Conservation (phyloP, 2,329 filamentous ascomycete genomes). For the Zasmidium cellare region DNA sequence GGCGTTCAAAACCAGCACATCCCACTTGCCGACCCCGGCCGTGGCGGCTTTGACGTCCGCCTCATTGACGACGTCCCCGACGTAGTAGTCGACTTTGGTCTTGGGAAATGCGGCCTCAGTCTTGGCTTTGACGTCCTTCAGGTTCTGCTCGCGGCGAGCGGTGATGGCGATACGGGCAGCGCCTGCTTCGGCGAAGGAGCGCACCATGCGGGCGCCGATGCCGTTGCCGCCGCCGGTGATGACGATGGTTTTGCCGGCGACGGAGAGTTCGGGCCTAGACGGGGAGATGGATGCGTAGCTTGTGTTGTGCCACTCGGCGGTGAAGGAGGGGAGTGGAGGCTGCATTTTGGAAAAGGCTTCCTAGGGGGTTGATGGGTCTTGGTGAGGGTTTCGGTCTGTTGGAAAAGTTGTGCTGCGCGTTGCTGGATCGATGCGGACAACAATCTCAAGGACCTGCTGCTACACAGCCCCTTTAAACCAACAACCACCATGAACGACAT, state of each 20-base stretch:
- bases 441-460: no score
- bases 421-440: no score
- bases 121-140: conserved; percentile 37
- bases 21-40: not conserved
- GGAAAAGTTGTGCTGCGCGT: no score
- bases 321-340: not conserved
- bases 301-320: not conserved
- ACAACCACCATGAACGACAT: no score
- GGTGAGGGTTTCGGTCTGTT: no score
- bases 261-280: conserved; percentile 40
- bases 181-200: conserved; percentile 46
- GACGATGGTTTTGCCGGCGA: conserved; percentile 40
- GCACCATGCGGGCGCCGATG: conserved; percentile 46
- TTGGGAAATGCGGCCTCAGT: conserved; percentile 37
- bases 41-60: conserved; percentile 15
- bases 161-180: conserved; percentile 45
- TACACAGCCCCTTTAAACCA: no score
- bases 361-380: no score
- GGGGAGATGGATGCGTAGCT: conserved; percentile 40
- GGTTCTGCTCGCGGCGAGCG: conserved; percentile 40
- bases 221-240: conserved; percentile 48
- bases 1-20: conserved; percentile 4
- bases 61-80: conserved; percentile 25
- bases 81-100: conserved; percentile 31
- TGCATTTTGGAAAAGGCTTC: no score